Evolutionary conservation across 768 basidiomycete genomes (phyloP).

Genomic region (Suillus occidentalis): DNA sequence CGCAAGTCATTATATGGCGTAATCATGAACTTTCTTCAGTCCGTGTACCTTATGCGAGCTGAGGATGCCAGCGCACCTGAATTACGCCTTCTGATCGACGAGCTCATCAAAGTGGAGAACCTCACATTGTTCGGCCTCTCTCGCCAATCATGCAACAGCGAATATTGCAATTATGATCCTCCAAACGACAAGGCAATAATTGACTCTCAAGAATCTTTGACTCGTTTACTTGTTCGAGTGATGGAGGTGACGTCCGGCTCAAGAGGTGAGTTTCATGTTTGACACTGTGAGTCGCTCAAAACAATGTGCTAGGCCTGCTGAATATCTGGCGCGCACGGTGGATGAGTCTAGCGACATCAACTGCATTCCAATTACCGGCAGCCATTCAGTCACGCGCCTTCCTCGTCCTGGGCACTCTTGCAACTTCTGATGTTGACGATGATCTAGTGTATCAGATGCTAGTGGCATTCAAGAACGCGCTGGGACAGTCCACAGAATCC

Average conservation of each 20-base stretch:
- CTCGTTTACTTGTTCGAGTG: conserved; percentile 59
- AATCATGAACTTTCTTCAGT: conserved; percentile 79
- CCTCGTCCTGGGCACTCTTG: conserved; percentile 78
- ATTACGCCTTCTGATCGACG: conserved; percentile 61
- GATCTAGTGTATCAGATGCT: conserved; percentile 93
- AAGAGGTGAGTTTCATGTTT: conserved; percentile 49
- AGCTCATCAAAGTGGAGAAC: conserved; percentile 54
- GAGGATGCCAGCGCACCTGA: conserved; percentile 61
- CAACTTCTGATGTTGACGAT: conserved; percentile 84
- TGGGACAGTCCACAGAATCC: conserved; percentile 64
- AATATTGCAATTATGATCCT: conserved; percentile 61
- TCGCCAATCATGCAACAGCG: conserved; percentile 63
- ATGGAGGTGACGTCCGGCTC: conserved; percentile 66
- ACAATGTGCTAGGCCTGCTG: conserved; percentile 52
- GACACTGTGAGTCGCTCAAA: neutral
- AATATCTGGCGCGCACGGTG: conserved; percentile 93
- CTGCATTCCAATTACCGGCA: conserved; percentile 87
- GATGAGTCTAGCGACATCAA: conserved; percentile 87
- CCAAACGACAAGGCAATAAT: conserved; percentile 53
- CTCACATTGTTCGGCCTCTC: conserved; percentile 74
- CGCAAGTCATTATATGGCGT: conserved; percentile 83
- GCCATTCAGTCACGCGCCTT: conserved; percentile 89
- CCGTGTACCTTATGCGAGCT: conserved; percentile 58
- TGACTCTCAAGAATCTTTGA: conserved; percentile 66
- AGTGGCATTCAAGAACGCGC: conserved; percentile 76